phyloP scores from a whole-genome alignment of 176 grass and related monocot genomes.

The Bonia amplexicaulis region DNA sequence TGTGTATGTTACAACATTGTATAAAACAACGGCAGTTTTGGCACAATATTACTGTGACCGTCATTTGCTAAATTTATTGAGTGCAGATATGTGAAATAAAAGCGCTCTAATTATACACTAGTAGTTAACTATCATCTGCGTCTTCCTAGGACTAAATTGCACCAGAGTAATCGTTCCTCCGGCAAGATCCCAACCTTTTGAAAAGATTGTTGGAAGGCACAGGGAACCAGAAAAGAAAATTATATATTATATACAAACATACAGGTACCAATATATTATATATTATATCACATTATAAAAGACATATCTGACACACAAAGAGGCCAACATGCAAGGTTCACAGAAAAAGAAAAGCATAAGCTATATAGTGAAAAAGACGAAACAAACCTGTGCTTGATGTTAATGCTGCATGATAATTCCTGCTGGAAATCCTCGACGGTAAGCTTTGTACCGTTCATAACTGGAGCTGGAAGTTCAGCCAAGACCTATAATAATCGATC shows the following conservation, averaged over 20 bases:
- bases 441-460: slow-evolving; percentile 73
- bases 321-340: background rate
- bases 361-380: background rate
- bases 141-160: background rate
- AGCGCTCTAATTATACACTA: background rate
- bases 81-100: background rate
- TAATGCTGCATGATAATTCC: slow-evolving; percentile 83
- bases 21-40: slow-evolving; percentile 3
- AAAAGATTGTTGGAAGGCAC: background rate
- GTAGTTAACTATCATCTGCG: background rate
- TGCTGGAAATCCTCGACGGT: slow-evolving; percentile 93
- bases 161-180: background rate
- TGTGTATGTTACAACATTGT: background rate
- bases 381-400: slow-evolving; percentile 93
- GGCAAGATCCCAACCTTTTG: background rate
- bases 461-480: slow-evolving; percentile 76
- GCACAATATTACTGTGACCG: background rate
- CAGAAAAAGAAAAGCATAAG: background rate
- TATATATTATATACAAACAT: background rate
- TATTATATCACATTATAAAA: background rate
- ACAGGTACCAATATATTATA: background rate
- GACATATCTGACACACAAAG: background rate
- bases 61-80: background rate
- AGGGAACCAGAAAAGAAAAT: background rate
- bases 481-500: slow-evolving; percentile 50